A percentile compares a stretch with the other conserved stretches of the same genome.
Evolutionary conservation across 2,329 filamentous ascomycete genomes (phyloP).

Genomic region (Zymoseptoria crescenta): DNA sequence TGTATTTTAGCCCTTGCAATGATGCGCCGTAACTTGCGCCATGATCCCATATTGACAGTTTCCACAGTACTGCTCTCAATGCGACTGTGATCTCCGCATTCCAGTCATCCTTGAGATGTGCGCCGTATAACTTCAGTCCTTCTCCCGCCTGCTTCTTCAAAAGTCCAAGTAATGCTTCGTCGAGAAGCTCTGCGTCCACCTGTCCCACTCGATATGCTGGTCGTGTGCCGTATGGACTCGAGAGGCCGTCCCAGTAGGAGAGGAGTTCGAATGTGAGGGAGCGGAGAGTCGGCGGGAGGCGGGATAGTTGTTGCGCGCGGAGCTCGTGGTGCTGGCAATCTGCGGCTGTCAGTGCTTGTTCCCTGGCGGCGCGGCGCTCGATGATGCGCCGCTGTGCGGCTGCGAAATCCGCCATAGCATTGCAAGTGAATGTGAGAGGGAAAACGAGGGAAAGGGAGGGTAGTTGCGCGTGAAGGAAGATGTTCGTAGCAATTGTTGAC

Average conservation of each 20-base stretch:
- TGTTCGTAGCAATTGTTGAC: background rate
- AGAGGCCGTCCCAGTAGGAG: conserved; percentile 59
- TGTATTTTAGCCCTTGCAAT: conserved; percentile 83
- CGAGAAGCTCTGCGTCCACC: conserved; percentile 88
- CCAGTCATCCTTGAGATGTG: conserved; percentile 76
- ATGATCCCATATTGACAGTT: conserved; percentile 93
- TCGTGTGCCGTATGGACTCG: conserved; percentile 66
- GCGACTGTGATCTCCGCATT: conserved; percentile 73
- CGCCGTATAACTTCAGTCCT: conserved; percentile 77
- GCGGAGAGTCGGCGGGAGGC: conserved; percentile 45
- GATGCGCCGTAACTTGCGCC: conserved; percentile 90
- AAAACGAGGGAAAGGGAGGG: background rate
- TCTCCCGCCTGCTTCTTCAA: conserved; percentile 80
- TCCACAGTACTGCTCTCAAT: conserved; percentile 76
- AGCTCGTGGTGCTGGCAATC: conserved; percentile 41
- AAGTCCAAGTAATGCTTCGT: conserved; percentile 83
- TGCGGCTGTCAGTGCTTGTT: conserved; percentile 42
- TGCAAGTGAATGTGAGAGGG: background rate
- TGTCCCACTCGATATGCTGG: conserved; percentile 91
- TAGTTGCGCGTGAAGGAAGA: background rate
- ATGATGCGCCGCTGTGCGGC: conserved; percentile 82
- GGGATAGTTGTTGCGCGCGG: conserved; percentile 34
- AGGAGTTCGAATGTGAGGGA: conserved; percentile 27
- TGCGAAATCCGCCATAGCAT: conserved; percentile 58
- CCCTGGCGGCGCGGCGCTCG: conserved; percentile 69